Conservation (phyloP, 805 yeast genomes). For the Blastobotrys robertii region DNA sequence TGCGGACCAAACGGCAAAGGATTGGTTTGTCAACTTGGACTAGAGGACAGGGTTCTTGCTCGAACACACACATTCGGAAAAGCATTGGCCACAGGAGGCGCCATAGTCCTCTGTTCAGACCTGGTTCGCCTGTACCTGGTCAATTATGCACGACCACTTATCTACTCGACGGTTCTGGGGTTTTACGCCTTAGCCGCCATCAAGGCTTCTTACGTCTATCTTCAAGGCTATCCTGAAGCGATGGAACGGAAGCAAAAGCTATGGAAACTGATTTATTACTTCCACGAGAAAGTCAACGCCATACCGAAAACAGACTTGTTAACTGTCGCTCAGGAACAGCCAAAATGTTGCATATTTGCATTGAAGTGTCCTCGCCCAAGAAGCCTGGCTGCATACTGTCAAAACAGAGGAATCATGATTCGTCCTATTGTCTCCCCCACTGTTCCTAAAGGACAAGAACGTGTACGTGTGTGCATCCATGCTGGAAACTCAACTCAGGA, state of each 20-base stretch:
- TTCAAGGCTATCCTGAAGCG: slow-evolving; percentile 1
- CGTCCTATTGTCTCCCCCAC: slow-evolving; percentile 21
- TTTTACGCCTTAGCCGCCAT: slow-evolving; percentile 13
- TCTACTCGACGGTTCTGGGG: slow-evolving; percentile 17
- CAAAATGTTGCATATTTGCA: slow-evolving; percentile 9
- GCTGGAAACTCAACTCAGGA: slow-evolving; percentile 12
- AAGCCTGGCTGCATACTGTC: slow-evolving; percentile 14
- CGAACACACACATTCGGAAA: slow-evolving; percentile 20
- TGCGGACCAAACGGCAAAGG: slow-evolving; percentile 79
- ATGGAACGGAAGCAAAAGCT: neutral
- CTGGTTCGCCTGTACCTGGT: slow-evolving; percentile 10
- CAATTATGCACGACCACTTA: slow-evolving; percentile 20
- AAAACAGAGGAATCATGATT: slow-evolving; percentile 14
- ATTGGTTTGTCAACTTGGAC: slow-evolving; percentile 10
- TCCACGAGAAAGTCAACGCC: neutral
- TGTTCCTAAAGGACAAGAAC: slow-evolving; percentile 19
- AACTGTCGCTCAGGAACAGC: neutral
- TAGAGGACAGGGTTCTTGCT: slow-evolving; percentile 12
- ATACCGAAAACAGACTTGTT: neutral
- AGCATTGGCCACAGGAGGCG: slow-evolving; percentile 18
- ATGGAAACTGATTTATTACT: slow-evolving; percentile 1
- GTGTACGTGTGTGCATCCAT: slow-evolving; percentile 19
- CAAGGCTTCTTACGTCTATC: slow-evolving; percentile 12
- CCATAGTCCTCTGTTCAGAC: slow-evolving; percentile 13
- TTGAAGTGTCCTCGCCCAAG: slow-evolving; percentile 12